Evolutionary conservation across 2,329 filamentous ascomycete genomes (phyloP), one percentile per base, ranked within the genome.

Genomic region (Fusarium sp.): DNA sequence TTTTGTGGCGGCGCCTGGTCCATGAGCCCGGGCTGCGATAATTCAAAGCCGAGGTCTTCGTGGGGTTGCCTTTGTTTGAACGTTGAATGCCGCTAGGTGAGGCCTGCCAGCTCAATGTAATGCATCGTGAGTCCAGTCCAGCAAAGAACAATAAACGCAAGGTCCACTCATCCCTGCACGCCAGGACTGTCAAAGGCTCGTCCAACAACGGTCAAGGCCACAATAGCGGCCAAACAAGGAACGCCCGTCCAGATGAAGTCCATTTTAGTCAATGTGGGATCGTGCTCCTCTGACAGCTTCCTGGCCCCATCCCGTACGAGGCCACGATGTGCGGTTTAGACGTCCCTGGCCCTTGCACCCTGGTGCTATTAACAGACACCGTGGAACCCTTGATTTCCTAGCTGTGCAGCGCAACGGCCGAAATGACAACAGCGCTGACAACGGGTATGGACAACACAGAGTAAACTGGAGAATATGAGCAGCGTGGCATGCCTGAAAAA

Each of bases 301-400:
- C 61, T 66, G 45, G 61, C 54, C 66, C 66, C 66, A 58, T 63
- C 66, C 66, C 46, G 62, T 52, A 69, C 62, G 52, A 67, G 66
- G 58, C 57, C 63, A 70, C 62, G 66, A 67, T 69, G 57, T 66
- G 40, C 43, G 10, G 20, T 66, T 62, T 43, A 54, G 54, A 36
- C 43, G 26, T 55, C 50, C 49, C 66, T 55, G 66, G 48, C 58
- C 67, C 67, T 51, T 68, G 63, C 50, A 64, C 53, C 51, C 63
- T 48, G 54, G 22, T 52, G 39, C 42, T 44, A 63, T 42, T 43
- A 49, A 64, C 48, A 59, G 42, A 38, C 58, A 53, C 53, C 46
- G 54, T 56, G 50, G 49, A 51, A 66, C 51, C 66, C 43, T 69
- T 31, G 22, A 46, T 52, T 54, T 69, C 54, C 54, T 33, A 64